phyloP scores from a whole-genome alignment of 2,329 filamentous ascomycete genomes.

The Fusarium globosum region DNA sequence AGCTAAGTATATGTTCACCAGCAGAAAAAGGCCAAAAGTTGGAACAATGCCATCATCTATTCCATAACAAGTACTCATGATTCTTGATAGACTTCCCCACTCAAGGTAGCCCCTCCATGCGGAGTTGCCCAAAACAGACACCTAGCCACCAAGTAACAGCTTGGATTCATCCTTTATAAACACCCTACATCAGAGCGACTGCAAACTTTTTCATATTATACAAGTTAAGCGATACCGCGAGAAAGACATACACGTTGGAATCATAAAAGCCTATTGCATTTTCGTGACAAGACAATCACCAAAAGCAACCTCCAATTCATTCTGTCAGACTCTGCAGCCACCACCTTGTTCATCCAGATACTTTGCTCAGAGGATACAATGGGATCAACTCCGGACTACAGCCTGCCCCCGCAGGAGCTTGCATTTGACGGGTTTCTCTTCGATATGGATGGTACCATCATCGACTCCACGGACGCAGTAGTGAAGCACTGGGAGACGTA shows the following conservation, averaged over 20 bases:
- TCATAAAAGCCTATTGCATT: not conserved
- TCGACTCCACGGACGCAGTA: slow-evolving; percentile 82
- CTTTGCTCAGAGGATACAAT: slow-evolving; percentile 36
- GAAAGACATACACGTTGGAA: not conserved
- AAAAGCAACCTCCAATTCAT: not conserved
- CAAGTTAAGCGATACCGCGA: not conserved
- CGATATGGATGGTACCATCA: slow-evolving; percentile 86
- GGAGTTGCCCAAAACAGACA: slow-evolving; percentile 44
- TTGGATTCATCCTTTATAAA: slow-evolving; percentile 10
- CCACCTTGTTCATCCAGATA: not conserved
- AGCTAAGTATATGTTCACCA: not conserved
- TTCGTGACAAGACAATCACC: not conserved
- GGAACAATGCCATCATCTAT: not conserved
- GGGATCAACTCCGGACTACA: slow-evolving; percentile 53
- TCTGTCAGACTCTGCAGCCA: not conserved
- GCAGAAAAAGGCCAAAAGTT: not conserved
- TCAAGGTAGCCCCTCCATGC: slow-evolving; percentile 11
- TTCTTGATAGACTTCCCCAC: slow-evolving; percentile 14
- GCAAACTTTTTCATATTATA: slow-evolving; percentile 4
- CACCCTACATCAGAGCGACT: not conserved
- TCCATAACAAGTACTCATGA: not conserved
- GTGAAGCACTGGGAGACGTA: slow-evolving; percentile 81
- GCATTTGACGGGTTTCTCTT: slow-evolving; percentile 71
- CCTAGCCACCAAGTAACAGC: slow-evolving; percentile 6
- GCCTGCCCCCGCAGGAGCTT: slow-evolving; percentile 57